Percentiles rank a stretch among this genome's conserved stretches.
Conservation (phyloP, 257 asterid genomes). For the Solanum acaule region DNA sequence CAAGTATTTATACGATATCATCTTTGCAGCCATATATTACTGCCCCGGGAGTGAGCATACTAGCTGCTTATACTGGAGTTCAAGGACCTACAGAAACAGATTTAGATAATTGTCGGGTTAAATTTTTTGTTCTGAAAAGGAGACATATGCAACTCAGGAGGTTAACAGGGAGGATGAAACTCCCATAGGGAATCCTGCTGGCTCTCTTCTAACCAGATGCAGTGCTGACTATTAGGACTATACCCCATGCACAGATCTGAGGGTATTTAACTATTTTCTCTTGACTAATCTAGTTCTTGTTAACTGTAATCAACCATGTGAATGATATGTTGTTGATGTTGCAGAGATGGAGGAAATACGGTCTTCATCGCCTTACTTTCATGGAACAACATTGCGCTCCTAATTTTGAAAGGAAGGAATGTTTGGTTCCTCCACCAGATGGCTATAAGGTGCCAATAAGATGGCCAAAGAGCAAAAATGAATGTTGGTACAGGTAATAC, state of each 20-base stretch:
- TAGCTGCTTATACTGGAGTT: constrained; percentile 68
- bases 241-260: constrained; percentile 99
- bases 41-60: constrained; percentile 82
- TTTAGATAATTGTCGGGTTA: constrained; percentile 40
- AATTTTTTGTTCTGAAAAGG: constrained; percentile 66
- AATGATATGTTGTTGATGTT: not conserved
- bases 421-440: constrained; percentile 65
- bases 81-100: constrained; percentile 53
- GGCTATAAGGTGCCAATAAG: too few relatives aligned
- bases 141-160: constrained; percentile 14
- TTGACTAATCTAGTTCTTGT: not conserved
- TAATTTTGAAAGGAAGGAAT: constrained; percentile 52
- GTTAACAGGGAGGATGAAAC: constrained; percentile 11
- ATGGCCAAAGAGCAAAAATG: too few relatives aligned
- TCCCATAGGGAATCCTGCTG: constrained; percentile 19
- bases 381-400: constrained; percentile 95
- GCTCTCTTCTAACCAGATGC: constrained; percentile 60
- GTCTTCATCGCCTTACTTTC: constrained; percentile 48
- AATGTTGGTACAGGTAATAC: too few relatives aligned
- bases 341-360: constrained; percentile 76
- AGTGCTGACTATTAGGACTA: constrained; percentile 67
- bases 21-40: constrained; percentile 79
- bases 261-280: constrained; percentile 23
- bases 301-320: not conserved
- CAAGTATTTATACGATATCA: not conserved